Evolutionary conservation across 768 basidiomycete genomes (phyloP), one percentile per base, ranked within the genome.

Genomic region (Termitomyces bulborhizus): DNA sequence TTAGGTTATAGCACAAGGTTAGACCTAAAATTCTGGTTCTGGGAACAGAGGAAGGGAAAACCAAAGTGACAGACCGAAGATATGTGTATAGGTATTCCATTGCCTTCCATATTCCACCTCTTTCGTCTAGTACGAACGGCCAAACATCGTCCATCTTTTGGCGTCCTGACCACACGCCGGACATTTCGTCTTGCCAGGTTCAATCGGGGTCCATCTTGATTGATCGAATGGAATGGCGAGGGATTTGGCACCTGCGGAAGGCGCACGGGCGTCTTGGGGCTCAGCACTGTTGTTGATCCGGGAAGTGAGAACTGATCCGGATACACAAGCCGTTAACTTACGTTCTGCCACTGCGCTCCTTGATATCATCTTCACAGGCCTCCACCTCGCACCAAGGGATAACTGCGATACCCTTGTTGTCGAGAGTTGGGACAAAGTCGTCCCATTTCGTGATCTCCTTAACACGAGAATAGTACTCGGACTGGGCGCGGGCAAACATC

Each of bases 61-160:
- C 39, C 48, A 44, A 54, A 51, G 21, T 16, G 49, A 58, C 60
- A 50, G 48, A 59, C 59, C 54, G 31, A 54, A 45, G 42, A 58
- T 51, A 57, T 49, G 57, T 53, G 58, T 12, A 49, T 11, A 37
- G 51, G 27, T 46, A 50, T 48, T 52, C 29, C 44, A 57, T 54
- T 55, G 53, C 55, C 42, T 46, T 46, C 31, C 29, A 48, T 34
- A 21, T 54, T 37, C 18, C 24, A 36, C 18, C 21, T 21, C 37
- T n/a, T 45, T 40, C 13, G 13, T 60, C 68, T 80, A 93, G 66
- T 92, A 93, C 21, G 87, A 89, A 62, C 92, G 78, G 39, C 97
- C 97, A 71, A 98, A 99, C 81, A 99, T 76, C 61, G 95, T 95
- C 94, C 94, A 98, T 63, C 90, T 81, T 76, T 97, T 98, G 54